Conservation (phyloP, 1,284 basidiomycete species). For the Heterobasidion parviporum region DNA sequence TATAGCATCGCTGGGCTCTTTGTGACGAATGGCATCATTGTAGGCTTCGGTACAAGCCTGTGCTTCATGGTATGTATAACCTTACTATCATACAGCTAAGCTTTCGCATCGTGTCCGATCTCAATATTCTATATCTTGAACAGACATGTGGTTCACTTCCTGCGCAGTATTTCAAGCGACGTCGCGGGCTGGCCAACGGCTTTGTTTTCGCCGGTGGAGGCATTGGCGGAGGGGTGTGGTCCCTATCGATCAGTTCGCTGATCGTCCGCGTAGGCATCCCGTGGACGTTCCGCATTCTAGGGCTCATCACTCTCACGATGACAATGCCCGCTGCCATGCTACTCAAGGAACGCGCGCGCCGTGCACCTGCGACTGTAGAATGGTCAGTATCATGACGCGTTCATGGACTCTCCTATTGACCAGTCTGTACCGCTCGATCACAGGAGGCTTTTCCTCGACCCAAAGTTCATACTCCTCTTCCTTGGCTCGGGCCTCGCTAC, state of each 20-base stretch:
- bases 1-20: constrained; percentile 5
- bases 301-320: constrained; percentile 17
- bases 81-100: neutral
- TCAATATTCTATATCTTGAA: neutral
- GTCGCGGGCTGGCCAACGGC: constrained; percentile 24
- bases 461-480: constrained; percentile 23
- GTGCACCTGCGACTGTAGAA: constrained; percentile 10
- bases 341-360: constrained; percentile 20
- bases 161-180: constrained; percentile 24
- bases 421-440: neutral
- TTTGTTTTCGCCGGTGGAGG: constrained; percentile 24
- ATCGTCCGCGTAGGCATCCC: constrained; percentile 20
- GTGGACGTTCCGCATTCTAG: constrained; percentile 28
- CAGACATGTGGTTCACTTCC: constrained; percentile 12
- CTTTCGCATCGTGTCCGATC: neutral
- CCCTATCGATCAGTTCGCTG: constrained; percentile 20
- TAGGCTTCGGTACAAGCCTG: constrained; percentile 7
- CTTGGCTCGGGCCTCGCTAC: constrained; percentile 23
- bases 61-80: constrained; percentile 10
- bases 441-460: constrained; percentile 24
- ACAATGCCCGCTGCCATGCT: constrained; percentile 22
- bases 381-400: constrained; percentile 6
- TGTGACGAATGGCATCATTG: constrained; percentile 5
- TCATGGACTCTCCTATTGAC: neutral
- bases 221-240: constrained; percentile 23